These are phyloP conservation scores for Teratosphaeria zuluensis DNA, from an alignment of 2,329 filamentous ascomycete species.

Conservation along the genomic window DNA sequence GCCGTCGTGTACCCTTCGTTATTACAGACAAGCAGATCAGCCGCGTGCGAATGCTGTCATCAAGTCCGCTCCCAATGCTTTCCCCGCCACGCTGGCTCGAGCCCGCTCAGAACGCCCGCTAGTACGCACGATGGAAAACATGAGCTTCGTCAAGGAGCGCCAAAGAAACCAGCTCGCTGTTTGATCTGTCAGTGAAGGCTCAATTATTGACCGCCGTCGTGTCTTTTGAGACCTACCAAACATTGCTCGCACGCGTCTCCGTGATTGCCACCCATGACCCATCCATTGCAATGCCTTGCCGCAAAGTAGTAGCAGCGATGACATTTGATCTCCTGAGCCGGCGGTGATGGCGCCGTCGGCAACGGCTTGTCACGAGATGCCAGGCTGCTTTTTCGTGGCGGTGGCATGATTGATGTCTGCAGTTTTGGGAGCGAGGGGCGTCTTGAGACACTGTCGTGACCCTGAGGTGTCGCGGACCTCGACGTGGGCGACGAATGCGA, in stretches of 20 bases:
- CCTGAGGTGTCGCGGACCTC: neutral
- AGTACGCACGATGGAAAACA: neutral
- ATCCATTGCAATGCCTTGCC: conserved; percentile 27
- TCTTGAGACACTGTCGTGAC: conserved; percentile 1
- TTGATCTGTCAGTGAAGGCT: conserved; percentile 3
- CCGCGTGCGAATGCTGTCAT: neutral
- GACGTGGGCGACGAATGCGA: neutral
- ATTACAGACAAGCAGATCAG: neutral
- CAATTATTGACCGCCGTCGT: neutral
- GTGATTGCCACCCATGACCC: conserved; percentile 23
- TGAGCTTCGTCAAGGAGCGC: conserved; percentile 6
- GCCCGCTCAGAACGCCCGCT: neutral
- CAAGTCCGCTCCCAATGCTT: neutral
- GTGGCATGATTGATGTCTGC: conserved; percentile 14
- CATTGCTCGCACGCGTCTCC: conserved; percentile 26
- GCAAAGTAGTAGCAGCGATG: conserved; percentile 28
- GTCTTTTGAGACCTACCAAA: conserved; percentile 13
- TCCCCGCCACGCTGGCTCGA: neutral
- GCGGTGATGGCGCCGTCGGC: conserved; percentile 3
- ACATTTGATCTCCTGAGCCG: conserved; percentile 21
- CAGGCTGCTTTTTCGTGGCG: conserved; percentile 8
- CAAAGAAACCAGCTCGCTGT: conserved; percentile 24
- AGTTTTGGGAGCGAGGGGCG: conserved; percentile 18
- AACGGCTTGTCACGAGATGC: conserved; percentile 5
- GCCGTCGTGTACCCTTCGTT: neutral